A percentile compares a stretch with the other conserved stretches of the same genome.
Conservation (phyloP, 192 early-diverging fungal species). For the Gorgonomyces haynaldii region DNA sequence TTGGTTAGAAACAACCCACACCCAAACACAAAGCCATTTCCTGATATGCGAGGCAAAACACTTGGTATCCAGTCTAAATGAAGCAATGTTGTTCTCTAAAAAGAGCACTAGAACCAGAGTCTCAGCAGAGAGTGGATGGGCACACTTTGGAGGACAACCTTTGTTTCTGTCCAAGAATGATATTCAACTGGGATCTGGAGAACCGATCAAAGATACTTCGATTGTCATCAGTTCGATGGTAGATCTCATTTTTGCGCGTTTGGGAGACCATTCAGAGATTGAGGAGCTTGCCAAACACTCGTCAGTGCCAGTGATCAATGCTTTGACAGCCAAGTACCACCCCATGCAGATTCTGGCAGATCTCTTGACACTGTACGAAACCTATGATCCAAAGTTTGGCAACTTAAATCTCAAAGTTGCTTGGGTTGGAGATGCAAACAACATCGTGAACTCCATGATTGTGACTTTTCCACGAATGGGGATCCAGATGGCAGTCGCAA, state of each 20-base stretch:
- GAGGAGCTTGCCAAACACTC: conserved; percentile 80
- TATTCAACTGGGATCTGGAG: conserved; percentile 84
- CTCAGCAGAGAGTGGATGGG: conserved; percentile 81
- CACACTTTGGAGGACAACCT: conserved; percentile 86
- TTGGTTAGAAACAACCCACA: conserved; percentile 36
- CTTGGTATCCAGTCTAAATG: too few species aligned
- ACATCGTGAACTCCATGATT: conserved; percentile 85
- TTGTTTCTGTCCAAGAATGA: conserved; percentile 93
- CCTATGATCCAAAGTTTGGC: conserved; percentile 25
- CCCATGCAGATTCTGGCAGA: conserved; percentile 97
- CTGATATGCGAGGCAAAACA: conserved; percentile 55
- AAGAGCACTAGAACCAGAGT: conserved; percentile 93
- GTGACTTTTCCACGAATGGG: conserved; percentile 83
- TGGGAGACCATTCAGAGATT: conserved; percentile 81
- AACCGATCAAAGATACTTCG: conserved; percentile 80
- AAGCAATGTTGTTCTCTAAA: conserved; percentile 91
- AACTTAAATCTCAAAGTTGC: conserved; percentile 53
- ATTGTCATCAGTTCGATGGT: conserved; percentile 94
- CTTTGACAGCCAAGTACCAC: conserved; percentile 86
- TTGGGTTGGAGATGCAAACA: conserved; percentile 99
- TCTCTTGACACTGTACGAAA: conserved; percentile 88
- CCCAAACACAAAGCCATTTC: background rate
- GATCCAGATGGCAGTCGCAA: conserved; percentile 67
- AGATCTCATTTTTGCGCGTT: conserved; percentile 87
- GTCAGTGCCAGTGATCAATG: conserved; percentile 89